phyloP scores from a whole-genome alignment of 1,284 basidiomycete species.

The Melanopsichium pennsylvanicum region DNA sequence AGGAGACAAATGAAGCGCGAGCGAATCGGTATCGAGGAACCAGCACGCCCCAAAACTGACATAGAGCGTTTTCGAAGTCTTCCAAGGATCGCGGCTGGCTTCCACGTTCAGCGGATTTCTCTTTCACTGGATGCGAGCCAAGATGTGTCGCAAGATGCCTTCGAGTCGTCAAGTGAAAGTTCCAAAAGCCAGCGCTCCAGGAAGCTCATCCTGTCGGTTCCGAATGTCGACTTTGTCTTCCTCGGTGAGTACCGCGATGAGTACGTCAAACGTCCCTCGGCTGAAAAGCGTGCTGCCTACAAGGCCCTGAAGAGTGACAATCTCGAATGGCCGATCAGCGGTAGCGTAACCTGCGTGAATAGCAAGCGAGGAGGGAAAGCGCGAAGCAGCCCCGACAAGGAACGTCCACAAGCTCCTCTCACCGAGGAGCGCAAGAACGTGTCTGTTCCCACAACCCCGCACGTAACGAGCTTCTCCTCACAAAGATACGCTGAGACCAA shows the following conservation, averaged over 20 bases:
- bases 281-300: constrained; percentile 48
- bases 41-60: constrained; percentile 18
- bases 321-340: constrained; percentile 50
- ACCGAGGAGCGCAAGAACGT: background rate
- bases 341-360: background rate
- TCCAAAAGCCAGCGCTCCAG: constrained; percentile 1
- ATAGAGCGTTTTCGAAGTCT: constrained; percentile 23
- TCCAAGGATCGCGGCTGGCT: constrained; percentile 40
- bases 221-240: constrained; percentile 35
- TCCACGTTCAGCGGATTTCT: constrained; percentile 37
- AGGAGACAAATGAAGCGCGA: constrained; percentile 12
- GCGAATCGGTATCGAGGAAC: constrained; percentile 20
- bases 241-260: constrained; percentile 50
- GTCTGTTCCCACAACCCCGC: background rate
- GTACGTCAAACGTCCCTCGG: constrained; percentile 42
- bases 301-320: constrained; percentile 47
- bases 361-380: constrained; percentile 7
- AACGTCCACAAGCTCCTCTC: background rate
- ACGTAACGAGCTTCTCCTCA: background rate
- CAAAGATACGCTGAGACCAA: constrained; percentile 18
- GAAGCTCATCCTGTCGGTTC: constrained; percentile 41
- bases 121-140: constrained; percentile 41
- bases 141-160: background rate
- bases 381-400: background rate
- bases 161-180: background rate